Conservation (phyloP, 2,329 filamentous ascomycete species). For the Colletotrichum brevisporum region DNA sequence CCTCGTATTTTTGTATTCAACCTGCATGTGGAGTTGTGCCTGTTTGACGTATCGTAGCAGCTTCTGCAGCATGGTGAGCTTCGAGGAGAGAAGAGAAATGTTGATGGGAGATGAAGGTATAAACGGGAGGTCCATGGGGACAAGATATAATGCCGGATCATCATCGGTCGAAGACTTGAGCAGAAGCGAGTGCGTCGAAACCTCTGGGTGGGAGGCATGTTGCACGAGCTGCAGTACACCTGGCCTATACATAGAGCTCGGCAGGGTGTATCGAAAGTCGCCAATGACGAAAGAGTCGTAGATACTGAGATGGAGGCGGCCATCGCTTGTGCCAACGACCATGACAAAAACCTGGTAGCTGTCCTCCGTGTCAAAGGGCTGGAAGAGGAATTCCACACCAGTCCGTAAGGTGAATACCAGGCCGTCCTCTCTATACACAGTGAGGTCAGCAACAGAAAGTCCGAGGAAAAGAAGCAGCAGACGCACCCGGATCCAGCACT, state of each 20-base stretch:
- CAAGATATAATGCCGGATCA: slow-evolving; percentile 66
- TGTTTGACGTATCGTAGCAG: slow-evolving; percentile 88
- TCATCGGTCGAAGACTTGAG: slow-evolving; percentile 62
- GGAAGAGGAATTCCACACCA: slow-evolving; percentile 79
- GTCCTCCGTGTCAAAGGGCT: slow-evolving; percentile 72
- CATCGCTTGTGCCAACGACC: slow-evolving; percentile 79
- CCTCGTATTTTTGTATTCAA: slow-evolving; percentile 86
- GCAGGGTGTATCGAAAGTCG: slow-evolving; percentile 67
- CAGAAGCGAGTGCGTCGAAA: slow-evolving; percentile 83
- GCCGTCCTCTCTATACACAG: slow-evolving; percentile 61
- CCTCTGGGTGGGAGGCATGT: slow-evolving; percentile 80
- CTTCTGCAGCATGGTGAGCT: slow-evolving; percentile 89
- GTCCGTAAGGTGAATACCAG: slow-evolving; percentile 78
- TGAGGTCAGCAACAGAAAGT: slow-evolving; percentile 40
- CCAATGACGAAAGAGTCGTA: slow-evolving; percentile 90
- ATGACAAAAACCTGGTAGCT: slow-evolving; percentile 85
- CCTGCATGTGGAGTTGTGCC: slow-evolving; percentile 81
- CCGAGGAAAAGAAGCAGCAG: neutral
- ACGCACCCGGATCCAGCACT: slow-evolving; percentile 75
- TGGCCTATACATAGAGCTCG: slow-evolving; percentile 44
- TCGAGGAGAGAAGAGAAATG: slow-evolving; percentile 86
- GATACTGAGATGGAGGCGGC: slow-evolving; percentile 82
- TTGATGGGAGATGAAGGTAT: slow-evolving; percentile 84
- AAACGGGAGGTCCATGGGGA: slow-evolving; percentile 88
- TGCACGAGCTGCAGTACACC: slow-evolving; percentile 59